These are phyloP conservation scores for Termitomyces sp. DNA, from an alignment of 768 basidiomycete genomes.

Conservation along the genomic window DNA sequence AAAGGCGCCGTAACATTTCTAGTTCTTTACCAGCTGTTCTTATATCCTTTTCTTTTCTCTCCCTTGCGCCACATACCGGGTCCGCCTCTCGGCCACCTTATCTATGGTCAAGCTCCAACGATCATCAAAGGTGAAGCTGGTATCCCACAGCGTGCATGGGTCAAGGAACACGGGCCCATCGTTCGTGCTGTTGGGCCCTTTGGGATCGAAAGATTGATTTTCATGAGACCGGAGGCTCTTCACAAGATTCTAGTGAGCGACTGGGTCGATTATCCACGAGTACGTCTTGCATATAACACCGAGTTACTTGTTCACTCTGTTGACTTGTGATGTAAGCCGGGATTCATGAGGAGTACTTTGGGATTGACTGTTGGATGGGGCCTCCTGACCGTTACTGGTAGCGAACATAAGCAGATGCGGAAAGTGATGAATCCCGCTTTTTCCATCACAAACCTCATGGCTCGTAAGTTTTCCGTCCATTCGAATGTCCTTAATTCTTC, in stretches of 20 bases:
- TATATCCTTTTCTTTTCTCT: constrained; percentile 31
- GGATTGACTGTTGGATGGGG: constrained; percentile 41
- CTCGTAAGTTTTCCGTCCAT: constrained; percentile 21
- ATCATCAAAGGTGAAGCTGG: constrained; percentile 36
- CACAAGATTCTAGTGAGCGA: constrained; percentile 38
- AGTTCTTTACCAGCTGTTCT: constrained; percentile 22
- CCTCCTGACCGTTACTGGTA: constrained; percentile 41
- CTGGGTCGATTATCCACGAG: constrained; percentile 42
- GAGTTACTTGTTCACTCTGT: neutral
- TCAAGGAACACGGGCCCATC: constrained; percentile 37
- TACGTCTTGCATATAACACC: constrained; percentile 12
- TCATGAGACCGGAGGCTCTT: constrained; percentile 39
- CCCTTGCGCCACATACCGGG: constrained; percentile 33
- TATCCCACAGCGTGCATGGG: constrained; percentile 40
- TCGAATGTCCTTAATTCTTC: neutral
- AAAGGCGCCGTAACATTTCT: constrained; percentile 9
- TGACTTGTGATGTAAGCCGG: constrained; percentile 25
- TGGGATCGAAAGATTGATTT: constrained; percentile 40
- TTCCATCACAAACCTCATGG: constrained; percentile 35
- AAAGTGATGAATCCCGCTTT: constrained; percentile 50
- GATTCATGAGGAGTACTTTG: constrained; percentile 35
- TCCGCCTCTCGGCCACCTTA: constrained; percentile 24
- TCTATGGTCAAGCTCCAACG: constrained; percentile 32
- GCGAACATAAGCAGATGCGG: constrained; percentile 44
- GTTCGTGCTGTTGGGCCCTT: constrained; percentile 40